These are phyloP conservation scores for Trypanosoma lewisi DNA, from an alignment of 208 protist genomes.

Conservation along the genomic window DNA sequence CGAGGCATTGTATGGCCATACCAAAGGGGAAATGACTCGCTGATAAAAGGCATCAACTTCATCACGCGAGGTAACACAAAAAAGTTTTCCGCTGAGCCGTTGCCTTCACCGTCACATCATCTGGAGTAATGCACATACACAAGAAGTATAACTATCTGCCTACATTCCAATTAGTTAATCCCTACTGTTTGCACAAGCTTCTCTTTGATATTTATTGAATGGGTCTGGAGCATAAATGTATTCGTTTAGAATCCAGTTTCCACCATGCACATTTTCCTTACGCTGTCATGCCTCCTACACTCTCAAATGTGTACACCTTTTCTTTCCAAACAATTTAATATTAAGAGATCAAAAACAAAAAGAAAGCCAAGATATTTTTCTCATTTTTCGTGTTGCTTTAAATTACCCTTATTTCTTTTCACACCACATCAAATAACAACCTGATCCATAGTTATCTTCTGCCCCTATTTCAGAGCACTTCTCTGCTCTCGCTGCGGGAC, in stretches of 20 bases:
- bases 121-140: no score
- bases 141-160: not conserved
- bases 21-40: not conserved
- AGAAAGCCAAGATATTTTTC: not conserved
- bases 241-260: no score
- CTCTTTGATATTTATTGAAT: no score
- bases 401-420: constrained; percentile 1
- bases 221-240: no score
- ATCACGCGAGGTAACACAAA: not conserved
- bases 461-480: not conserved
- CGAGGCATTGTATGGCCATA: not conserved
- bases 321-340: no score
- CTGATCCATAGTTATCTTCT: not conserved
- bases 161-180: no score
- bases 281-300: no score
- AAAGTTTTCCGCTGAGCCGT: not conserved
- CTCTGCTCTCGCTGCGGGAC: not conserved
- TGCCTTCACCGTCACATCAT: not conserved
- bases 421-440: constrained; percentile 15
- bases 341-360: not conserved
- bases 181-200: no score
- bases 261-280: no score
- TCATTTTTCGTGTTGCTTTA: not conserved
- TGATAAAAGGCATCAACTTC: constrained; percentile 8
- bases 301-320: no score